These are phyloP conservation scores for Nakazawaea sp. DNA, from an alignment of 805 yeast genomes.

Conservation along the genomic window DNA sequence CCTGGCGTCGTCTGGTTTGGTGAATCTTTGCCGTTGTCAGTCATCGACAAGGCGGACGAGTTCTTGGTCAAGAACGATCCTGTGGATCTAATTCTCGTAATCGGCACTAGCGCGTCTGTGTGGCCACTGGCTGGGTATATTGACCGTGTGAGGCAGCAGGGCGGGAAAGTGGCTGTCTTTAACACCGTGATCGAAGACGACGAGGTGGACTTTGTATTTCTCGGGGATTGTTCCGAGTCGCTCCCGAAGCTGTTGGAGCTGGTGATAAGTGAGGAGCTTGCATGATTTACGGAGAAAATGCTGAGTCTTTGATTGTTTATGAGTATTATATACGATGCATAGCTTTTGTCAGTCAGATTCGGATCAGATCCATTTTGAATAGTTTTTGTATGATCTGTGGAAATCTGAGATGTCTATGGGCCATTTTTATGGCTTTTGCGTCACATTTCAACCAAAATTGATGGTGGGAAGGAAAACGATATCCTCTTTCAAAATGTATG, in stretches of 20 bases:
- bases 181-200: conserved; percentile 57
- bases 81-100: conserved; percentile 71
- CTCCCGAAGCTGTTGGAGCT: conserved; percentile 65
- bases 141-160: conserved; percentile 62
- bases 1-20: conserved; percentile 97
- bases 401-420: too few species aligned
- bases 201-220: conserved; percentile 59
- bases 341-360: too few species aligned
- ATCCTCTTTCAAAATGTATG: too few species aligned
- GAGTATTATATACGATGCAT: too few species aligned
- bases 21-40: conserved; percentile 66
- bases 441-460: too few species aligned
- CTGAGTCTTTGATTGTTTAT: too few species aligned
- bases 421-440: too few species aligned
- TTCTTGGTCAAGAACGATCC: conserved; percentile 45
- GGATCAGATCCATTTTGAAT: too few species aligned
- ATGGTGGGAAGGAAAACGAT: too few species aligned
- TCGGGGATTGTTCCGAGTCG: conserved; percentile 73
- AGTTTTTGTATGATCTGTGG: too few species aligned
- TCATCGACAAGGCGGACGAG: conserved; percentile 62
- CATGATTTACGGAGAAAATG: too few species aligned
- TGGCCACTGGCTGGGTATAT: conserved; percentile 95
- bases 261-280: conserved; percentile 11
- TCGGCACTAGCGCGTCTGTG: conserved; percentile 79
- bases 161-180: conserved; percentile 81